Base-by-base conservation (phyloP, 306 rosid species). In the Nissolia schottii region DNA sequence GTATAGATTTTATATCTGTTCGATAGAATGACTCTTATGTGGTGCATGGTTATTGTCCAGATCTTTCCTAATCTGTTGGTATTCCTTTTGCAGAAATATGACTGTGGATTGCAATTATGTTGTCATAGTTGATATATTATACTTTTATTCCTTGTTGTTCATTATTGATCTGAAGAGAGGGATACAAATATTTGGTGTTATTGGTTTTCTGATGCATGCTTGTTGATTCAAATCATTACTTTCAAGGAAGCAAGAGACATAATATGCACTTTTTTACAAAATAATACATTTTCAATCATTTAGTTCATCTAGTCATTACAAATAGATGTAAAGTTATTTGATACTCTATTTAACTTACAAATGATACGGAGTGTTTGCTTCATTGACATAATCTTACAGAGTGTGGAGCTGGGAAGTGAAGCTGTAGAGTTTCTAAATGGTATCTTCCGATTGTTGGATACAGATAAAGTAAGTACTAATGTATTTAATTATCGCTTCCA, bases 341-440 rank as follows among this genome's bases (percentile, higher is more conserved):
- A 50, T 15, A 41, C 25, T 23, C 68, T 25, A 48, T 64, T 64
- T 78, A 67, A 37, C 23, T 73, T 71, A 49, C 67, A 27, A 35
- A 50, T 29, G 53, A 53, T 41, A 60, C 54, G 27, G 31, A 43
- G n/a, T 38, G 72, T 55, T 62, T 35, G 49, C 73, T 74, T 75
- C 19, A 56, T 70, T 61, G 58, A 62, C 78, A 60, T 67, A 46
- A 65, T 87, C 48, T 83, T 83, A 67, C 84, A 93, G 98, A 89
- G 91, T 56, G 79, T 93, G 94, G 98, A 93, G 89, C 88, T 93
- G 72, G 83, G 94, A 61, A 80, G 72, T 73, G 97, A 90, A 84
- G 97, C 97, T 54, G 73, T 90, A 71, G 96, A 90, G 71, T 89
- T 90, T 81, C 87, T 93, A 74, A 85, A 71, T 80, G 94, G 98